phyloP scores from a whole-genome alignment of 805 yeast genomes.

The Naumovozyma castellii region DNA sequence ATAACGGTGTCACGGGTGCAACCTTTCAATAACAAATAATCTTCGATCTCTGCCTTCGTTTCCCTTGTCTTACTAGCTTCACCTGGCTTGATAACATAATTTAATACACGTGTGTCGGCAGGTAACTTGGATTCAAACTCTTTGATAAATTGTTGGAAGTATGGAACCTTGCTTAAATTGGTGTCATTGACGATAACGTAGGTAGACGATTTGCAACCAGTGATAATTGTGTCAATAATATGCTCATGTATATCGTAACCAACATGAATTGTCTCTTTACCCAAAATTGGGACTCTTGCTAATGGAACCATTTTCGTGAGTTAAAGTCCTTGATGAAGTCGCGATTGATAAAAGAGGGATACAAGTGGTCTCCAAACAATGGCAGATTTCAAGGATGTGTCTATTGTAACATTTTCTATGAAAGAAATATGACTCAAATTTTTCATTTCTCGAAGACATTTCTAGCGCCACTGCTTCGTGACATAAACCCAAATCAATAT shows the following conservation, averaged over 20 bases:
- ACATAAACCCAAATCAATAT: neutral
- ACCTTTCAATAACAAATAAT: slow-evolving; percentile 67
- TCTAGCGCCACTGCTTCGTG: neutral
- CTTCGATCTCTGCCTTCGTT: slow-evolving; percentile 90
- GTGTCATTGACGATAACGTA: slow-evolving; percentile 86
- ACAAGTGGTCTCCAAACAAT: no score
- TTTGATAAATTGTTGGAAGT: slow-evolving; percentile 39
- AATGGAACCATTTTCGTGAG: slow-evolving; percentile 14
- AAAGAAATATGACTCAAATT: neutral
- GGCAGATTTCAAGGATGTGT: no score
- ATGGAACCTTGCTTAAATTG: slow-evolving; percentile 60
- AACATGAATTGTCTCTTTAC: slow-evolving; percentile 76
- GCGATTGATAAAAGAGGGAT: no score
- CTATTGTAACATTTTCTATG: no score
- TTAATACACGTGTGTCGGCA: slow-evolving; percentile 51
- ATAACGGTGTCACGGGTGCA: slow-evolving; percentile 95
- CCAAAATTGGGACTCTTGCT: slow-evolving; percentile 64
- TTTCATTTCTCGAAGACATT: neutral
- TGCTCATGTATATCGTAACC: slow-evolving; percentile 75
- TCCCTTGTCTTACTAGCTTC: slow-evolving; percentile 81
- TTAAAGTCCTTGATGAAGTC: neutral
- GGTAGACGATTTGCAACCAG: slow-evolving; percentile 67
- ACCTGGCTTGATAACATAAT: slow-evolving; percentile 80
- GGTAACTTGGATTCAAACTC: slow-evolving; percentile 40
- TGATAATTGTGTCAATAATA: slow-evolving; percentile 57